Base-by-base conservation (phyloP, 2,329 filamentous ascomycete genomes). In the Diaporthe citri region DNA sequence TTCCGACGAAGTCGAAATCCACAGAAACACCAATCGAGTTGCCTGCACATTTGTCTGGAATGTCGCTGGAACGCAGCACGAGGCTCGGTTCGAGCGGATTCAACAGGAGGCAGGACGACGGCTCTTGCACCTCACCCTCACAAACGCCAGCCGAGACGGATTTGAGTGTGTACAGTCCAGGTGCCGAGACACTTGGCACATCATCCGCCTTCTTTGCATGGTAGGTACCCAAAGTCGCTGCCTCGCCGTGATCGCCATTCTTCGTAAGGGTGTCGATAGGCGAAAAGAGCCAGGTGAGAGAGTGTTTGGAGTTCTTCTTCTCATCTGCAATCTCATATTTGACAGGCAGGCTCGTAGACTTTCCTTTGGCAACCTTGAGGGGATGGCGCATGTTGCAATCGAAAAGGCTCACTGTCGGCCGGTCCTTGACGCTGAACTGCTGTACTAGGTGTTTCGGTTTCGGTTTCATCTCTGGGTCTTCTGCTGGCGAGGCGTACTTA, bases 1-100 rank as follows among this genome's bases (percentile, higher is more conserved):
- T 97, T 76, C 97, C 97, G 39, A 96, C 93, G 52, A 99, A 88
- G 81, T 98, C 95, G 67, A 99, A 86, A 80, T 97, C 94, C 56
- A 99, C 94, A 15, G 93, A 91, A 72, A 99, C 89, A 55, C 97
- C 97, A 76, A 99, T 94, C 0, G 97, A 95, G 80, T 95, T 98
- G 64, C 96, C 95, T 48, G 96, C 96, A 82, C 97, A 99, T 82
- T 97, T 97, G 83, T 99, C 97, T 71, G 95, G 94, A 57, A 99
- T 95, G 77, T 95, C 93, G 79, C 97, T 94, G 9, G 92, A 89
- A 43, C 89, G 90, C 67, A 99, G 87, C 6, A 90, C 88, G 74
- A 99, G 83, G 73, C 93, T 91, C 13, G 97, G 97, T 84, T 98
- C 93, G 0, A 97, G 93, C 7, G 97, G 97, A 78, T 98, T 99